A percentile compares a stretch with the other conserved stretches of the same genome.
Conservation (phyloP, 2,329 filamentous ascomycete genomes). For the Hypoxylon sp. region DNA sequence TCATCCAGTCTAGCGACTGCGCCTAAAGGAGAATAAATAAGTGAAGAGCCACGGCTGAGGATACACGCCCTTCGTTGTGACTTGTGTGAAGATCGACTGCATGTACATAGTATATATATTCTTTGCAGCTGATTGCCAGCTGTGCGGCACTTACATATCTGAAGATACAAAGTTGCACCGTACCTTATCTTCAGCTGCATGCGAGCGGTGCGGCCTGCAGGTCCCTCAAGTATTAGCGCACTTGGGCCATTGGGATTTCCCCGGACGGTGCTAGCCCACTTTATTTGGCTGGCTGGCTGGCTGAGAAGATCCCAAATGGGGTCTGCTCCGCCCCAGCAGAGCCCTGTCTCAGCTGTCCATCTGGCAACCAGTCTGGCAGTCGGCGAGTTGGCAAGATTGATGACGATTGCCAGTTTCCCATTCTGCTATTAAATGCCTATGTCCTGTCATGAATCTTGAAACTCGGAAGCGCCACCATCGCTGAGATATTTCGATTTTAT, state of each 20-base stretch:
- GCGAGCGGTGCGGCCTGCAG: conserved; percentile 14
- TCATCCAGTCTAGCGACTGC: not conserved
- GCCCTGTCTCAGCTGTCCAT: conserved; percentile 27
- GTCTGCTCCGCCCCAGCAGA: conserved; percentile 23
- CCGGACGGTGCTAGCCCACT: conserved; percentile 24
- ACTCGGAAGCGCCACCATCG: conserved; percentile 1
- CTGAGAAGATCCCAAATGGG: no score
- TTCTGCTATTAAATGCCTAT: no score
- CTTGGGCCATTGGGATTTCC: conserved; percentile 10
- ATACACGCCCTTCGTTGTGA: conserved; percentile 12
- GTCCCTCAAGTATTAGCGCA: no score
- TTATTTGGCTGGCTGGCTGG: conserved; percentile 12
- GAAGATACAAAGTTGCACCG: conserved; percentile 8
- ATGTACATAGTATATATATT: not conserved
- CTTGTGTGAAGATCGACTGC: not conserved
- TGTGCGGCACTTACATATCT: conserved; percentile 3
- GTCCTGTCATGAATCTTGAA: conserved; percentile 2
- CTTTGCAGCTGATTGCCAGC: conserved; percentile 15
- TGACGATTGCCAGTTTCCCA: conserved; percentile 31
- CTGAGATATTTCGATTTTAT: conserved; percentile 5
- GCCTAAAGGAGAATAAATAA: not conserved
- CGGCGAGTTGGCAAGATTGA: conserved; percentile 26
- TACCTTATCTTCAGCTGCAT: conserved; percentile 23
- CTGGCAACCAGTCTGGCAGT: no score
- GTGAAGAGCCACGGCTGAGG: conserved; percentile 17